Conservation (phyloP, 805 yeast species). For the Debaryomyces maramus region DNA sequence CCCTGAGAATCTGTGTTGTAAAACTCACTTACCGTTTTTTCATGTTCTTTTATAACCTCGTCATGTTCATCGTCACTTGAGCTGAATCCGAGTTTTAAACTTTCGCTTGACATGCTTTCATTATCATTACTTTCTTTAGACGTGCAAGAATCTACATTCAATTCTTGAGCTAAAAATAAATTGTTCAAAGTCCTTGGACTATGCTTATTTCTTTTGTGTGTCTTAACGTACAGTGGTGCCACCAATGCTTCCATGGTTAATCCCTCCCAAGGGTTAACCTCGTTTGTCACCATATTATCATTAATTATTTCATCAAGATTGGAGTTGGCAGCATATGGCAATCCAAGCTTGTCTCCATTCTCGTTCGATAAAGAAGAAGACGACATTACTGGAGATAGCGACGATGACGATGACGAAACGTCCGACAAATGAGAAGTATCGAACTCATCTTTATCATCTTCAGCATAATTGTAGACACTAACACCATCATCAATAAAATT, state of each 20-base stretch:
- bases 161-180: constrained; percentile 66
- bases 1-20: neutral
- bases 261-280: constrained; percentile 24
- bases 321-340: neutral
- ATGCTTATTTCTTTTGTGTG: constrained; percentile 46
- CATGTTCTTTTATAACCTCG: neutral
- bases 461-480: constrained; percentile 25
- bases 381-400: constrained; percentile 1
- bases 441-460: constrained; percentile 16
- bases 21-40: neutral
- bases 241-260: constrained; percentile 38
- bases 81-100: neutral
- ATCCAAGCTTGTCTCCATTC: neutral
- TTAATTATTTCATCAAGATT: neutral
- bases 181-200: constrained; percentile 49
- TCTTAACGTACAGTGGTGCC: constrained; percentile 57
- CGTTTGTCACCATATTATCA: neutral
- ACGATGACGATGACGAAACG: constrained; percentile 3
- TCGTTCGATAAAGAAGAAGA: neutral
- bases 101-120: constrained; percentile 10
- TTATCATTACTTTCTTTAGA: constrained; percentile 1
- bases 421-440: constrained; percentile 9
- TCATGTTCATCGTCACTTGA: constrained; percentile 1
- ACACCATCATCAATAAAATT: constrained; percentile 23
- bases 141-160: constrained; percentile 25